Evolutionary conservation across 2,329 filamentous ascomycete genomes (phyloP).

Genomic region (Alternaria triticina): DNA sequence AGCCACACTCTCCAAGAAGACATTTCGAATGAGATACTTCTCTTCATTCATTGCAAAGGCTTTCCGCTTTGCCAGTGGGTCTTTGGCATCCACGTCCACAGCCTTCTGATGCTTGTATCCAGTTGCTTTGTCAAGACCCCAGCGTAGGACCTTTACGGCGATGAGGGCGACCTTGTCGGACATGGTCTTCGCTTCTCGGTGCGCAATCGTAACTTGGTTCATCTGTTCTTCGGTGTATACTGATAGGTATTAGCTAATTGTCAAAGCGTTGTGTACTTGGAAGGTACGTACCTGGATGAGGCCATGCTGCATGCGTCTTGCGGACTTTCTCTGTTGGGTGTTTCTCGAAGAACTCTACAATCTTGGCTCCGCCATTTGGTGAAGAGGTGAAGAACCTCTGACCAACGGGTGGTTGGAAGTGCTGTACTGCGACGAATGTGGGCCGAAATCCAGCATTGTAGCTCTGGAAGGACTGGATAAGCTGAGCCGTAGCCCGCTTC

Average conservation of each 20-base stretch:
- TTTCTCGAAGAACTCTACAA: slow-evolving; percentile 56
- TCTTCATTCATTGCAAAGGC: slow-evolving; percentile 76
- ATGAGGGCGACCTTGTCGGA: slow-evolving; percentile 82
- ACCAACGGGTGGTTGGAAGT: slow-evolving; percentile 25
- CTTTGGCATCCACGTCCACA: slow-evolving; percentile 44
- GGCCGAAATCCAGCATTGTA: slow-evolving; percentile 38
- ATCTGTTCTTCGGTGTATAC: slow-evolving; percentile 81
- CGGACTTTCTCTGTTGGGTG: slow-evolving; percentile 54
- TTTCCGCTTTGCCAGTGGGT: slow-evolving; percentile 61
- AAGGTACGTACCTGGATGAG: slow-evolving; percentile 51
- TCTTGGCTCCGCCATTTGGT: slow-evolving; percentile 32
- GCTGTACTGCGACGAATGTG: slow-evolving; percentile 40
- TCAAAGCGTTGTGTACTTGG: not conserved
- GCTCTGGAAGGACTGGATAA: slow-evolving; percentile 48
- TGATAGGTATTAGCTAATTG: slow-evolving; percentile 29
- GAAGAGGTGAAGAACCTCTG: slow-evolving; percentile 53
- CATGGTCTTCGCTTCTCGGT: slow-evolving; percentile 73
- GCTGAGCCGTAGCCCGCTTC: slow-evolving; percentile 45
- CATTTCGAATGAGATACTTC: slow-evolving; percentile 88
- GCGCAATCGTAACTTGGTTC: slow-evolving; percentile 73
- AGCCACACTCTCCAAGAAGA: slow-evolving; percentile 94
- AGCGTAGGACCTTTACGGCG: slow-evolving; percentile 77
- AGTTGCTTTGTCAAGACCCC: slow-evolving; percentile 80
- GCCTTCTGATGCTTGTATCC: slow-evolving; percentile 76
- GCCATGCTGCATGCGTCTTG: slow-evolving; percentile 56